Conservation (phyloP, 2,329 filamentous ascomycete species). For the Zasmidium cellare region DNA sequence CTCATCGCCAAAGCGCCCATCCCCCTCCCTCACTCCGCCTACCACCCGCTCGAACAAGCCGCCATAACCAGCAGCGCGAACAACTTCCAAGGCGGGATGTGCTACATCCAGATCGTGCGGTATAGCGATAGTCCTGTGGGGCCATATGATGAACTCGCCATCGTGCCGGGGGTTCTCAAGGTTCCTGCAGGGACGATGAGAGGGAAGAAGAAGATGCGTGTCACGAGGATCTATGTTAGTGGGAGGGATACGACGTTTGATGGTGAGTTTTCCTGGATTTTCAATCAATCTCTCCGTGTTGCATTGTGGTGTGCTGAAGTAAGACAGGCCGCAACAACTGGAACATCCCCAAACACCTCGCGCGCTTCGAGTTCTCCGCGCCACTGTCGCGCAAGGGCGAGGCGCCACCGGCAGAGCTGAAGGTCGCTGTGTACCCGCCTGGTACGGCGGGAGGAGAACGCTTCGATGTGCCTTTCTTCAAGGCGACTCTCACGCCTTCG, state of each 20-base stretch:
- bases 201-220: conserved; percentile 4
- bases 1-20: conserved; percentile 5
- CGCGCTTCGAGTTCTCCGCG: conserved; percentile 4
- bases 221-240: conserved; percentile 7
- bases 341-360: conserved; percentile 10
- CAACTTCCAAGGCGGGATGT: conserved; percentile 9
- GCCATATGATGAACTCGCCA: conserved; percentile 4
- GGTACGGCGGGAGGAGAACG: background rate
- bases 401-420: background rate
- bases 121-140: conserved; percentile 5
- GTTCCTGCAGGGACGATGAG: conserved; percentile 1
- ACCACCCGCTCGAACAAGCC: conserved; percentile 9
- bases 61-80: background rate
- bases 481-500: conserved; percentile 2
- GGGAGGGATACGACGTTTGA: background rate
- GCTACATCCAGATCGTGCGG: background rate
- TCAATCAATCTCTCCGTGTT: background rate
- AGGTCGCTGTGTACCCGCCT: conserved; percentile 3
- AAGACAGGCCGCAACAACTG: conserved; percentile 5
- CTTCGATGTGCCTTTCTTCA: background rate
- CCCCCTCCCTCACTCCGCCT: conserved; percentile 11
- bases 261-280: background rate
- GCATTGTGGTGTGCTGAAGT: too few relatives aligned
- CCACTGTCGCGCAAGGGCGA: background rate
- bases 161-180: conserved; percentile 3